Percentiles rank a stretch among this genome's conserved stretches.
Conservation (phyloP, 129 eudicot species). For the Helichrysum umbraculigerum region DNA sequence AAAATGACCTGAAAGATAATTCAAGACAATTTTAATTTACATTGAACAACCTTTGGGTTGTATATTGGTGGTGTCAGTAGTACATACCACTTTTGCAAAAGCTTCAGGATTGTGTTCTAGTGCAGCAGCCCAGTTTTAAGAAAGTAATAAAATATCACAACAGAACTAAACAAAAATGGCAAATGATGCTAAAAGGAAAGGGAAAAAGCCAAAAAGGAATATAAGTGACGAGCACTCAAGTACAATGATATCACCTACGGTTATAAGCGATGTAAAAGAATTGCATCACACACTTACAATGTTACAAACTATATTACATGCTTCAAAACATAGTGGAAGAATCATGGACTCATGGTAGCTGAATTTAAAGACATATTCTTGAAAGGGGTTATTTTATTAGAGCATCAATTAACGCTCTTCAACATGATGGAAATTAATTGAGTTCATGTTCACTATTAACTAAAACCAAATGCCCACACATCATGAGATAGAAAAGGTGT, state of each 20-base stretch:
- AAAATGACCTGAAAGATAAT: slow-evolving; percentile 75
- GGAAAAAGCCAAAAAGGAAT: neutral
- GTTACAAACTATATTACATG: too few relatives aligned
- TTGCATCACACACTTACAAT: neutral
- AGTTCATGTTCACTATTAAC: too few relatives aligned
- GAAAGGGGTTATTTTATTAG: too few relatives aligned
- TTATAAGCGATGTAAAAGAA: neutral
- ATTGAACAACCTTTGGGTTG: neutral
- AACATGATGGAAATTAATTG: too few relatives aligned
- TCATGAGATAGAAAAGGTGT: too few relatives aligned
- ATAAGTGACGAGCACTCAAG: neutral
- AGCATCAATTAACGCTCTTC: too few relatives aligned
- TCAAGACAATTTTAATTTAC: slow-evolving; percentile 1
- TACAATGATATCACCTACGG: neutral
- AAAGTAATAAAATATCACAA: slow-evolving; percentile 10
- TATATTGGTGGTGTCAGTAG: neutral
- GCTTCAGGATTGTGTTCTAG: slow-evolving; percentile 93
- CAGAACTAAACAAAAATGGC: neutral
- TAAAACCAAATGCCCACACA: too few relatives aligned
- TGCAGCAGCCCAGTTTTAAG: slow-evolving; percentile 90
- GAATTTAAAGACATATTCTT: too few relatives aligned
- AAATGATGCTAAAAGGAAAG: neutral
- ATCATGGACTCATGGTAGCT: too few relatives aligned
- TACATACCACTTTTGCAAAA: slow-evolving; percentile 91
- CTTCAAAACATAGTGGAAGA: too few relatives aligned